Evolutionary conservation across 345 rosid species (phyloP).

Genomic region (Boechera divaricarpa): DNA sequence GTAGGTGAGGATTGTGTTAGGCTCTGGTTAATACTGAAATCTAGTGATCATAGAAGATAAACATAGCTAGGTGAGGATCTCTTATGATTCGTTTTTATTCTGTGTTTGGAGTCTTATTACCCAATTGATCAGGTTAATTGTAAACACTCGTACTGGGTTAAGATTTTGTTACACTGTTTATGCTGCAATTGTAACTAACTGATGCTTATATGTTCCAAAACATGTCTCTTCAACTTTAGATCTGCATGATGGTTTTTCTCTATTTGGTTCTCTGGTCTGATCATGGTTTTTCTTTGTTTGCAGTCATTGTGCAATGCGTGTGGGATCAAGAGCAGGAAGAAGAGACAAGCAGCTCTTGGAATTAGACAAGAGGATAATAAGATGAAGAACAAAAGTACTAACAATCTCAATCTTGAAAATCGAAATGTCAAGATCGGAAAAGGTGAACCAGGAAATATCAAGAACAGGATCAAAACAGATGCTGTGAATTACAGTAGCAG

Average conservation of each 20-base stretch:
- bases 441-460: slow-evolving; percentile 51
- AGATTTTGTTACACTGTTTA: background rate
- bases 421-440: slow-evolving; percentile 27
- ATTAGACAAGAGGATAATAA: slow-evolving; percentile 56
- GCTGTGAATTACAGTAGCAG: background rate
- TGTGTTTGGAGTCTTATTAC: background rate
- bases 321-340: slow-evolving; percentile 86
- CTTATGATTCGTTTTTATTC: background rate
- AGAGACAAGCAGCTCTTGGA: slow-evolving; percentile 57
- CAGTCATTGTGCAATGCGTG: slow-evolving; percentile 94
- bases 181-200: background rate
- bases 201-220: background rate
- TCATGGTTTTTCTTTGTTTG: slow-evolving; percentile 14
- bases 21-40: background rate
- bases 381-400: slow-evolving; percentile 45
- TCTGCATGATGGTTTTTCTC: background rate
- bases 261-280: slow-evolving; percentile 10
- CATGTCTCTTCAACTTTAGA: background rate
- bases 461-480: slow-evolving; percentile 65
- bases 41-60: background rate
- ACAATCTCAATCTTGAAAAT: background rate
- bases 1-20: background rate
- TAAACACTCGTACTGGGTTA: background rate
- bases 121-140: background rate
- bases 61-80: background rate